Conservation (phyloP, 2,329 filamentous ascomycete species). For the Nigrograna mackinnonii region DNA sequence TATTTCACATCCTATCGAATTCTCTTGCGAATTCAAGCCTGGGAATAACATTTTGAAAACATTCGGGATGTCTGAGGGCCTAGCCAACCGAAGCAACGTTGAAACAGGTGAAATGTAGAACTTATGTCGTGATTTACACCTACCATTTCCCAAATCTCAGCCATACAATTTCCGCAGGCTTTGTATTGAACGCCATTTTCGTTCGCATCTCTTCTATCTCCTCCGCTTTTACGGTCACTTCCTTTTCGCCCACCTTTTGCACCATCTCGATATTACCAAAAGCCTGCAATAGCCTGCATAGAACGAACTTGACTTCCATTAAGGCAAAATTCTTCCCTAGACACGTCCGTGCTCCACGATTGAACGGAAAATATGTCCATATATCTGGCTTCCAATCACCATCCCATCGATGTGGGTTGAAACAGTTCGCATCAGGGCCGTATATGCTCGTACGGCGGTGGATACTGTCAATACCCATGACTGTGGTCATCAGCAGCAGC, state of each 20-base stretch:
- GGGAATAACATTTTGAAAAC: too few relatives aligned
- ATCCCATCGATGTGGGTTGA: slow-evolving; percentile 2
- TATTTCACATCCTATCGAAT: too few relatives aligned
- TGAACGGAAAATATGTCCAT: slow-evolving; percentile 3
- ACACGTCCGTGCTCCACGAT: slow-evolving; percentile 3
- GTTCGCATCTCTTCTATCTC: slow-evolving; percentile 10
- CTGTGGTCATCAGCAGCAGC: neutral
- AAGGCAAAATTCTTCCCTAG: slow-evolving; percentile 6
- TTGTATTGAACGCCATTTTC: slow-evolving; percentile 12
- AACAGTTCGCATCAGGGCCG: slow-evolving; percentile 3
- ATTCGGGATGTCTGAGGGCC: too few relatives aligned
- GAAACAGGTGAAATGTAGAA: too few relatives aligned
- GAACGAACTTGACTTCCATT: slow-evolving; percentile 10
- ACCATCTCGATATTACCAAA: slow-evolving; percentile 9
- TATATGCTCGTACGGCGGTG: slow-evolving; percentile 1
- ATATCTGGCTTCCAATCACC: slow-evolving; percentile 3
- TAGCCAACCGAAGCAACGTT: too few relatives aligned
- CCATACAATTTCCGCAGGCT: slow-evolving; percentile 11
- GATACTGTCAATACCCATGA: neutral
- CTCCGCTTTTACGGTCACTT: slow-evolving; percentile 1
- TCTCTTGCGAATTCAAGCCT: too few relatives aligned
- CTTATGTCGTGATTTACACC: too few relatives aligned
- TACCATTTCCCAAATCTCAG: too few relatives aligned
- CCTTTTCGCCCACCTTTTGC: slow-evolving; percentile 4
- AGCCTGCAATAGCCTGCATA: slow-evolving; percentile 10